Conservation (phyloP, 257 asterid species). For the Eucommia ulmoides region DNA sequence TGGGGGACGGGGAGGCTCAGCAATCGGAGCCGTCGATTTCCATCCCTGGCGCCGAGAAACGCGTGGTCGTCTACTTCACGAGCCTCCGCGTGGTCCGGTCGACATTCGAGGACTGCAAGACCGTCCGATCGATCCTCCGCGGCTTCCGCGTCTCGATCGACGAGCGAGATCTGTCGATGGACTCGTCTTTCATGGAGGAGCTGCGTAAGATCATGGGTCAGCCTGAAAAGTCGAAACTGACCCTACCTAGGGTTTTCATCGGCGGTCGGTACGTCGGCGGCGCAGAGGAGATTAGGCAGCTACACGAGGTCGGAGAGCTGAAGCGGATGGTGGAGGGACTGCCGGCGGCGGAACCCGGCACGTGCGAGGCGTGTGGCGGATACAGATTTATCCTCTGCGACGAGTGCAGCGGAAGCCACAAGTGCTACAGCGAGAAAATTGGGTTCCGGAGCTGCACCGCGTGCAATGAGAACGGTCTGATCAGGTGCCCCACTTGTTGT, state of each 20-base stretch:
- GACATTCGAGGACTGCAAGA: conserved; percentile 78
- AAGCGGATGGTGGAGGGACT: conserved; percentile 53
- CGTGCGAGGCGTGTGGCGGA: conserved; percentile 80
- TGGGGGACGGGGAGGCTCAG: neutral
- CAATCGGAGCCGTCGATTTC: conserved; percentile 25
- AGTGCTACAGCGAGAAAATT: conserved; percentile 56
- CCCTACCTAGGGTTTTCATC: conserved; percentile 76
- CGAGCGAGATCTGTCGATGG: conserved; percentile 92
- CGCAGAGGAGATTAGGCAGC: conserved; percentile 68
- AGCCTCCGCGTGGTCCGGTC: conserved; percentile 75
- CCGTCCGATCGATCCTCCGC: conserved; percentile 55
- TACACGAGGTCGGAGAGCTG: conserved; percentile 86
- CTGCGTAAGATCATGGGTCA: conserved; percentile 46
- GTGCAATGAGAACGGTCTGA: conserved; percentile 86
- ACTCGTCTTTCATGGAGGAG: conserved; percentile 58
- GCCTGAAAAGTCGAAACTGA: conserved; percentile 29
- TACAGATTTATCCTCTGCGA: conserved; percentile 55
- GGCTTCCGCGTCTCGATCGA: conserved; percentile 61
- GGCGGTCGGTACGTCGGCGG: conserved; percentile 93
- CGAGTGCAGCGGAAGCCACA: conserved; percentile 78
- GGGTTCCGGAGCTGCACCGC: conserved; percentile 66
- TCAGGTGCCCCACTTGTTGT: conserved; percentile 93
- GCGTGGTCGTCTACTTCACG: conserved; percentile 66
- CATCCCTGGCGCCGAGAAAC: conserved; percentile 60
- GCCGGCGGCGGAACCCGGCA: conserved; percentile 36